Evolutionary conservation across 1,284 basidiomycete species (phyloP), one percentile per base, ranked within the genome.

Genomic region (Pisolithus thermaeus): DNA sequence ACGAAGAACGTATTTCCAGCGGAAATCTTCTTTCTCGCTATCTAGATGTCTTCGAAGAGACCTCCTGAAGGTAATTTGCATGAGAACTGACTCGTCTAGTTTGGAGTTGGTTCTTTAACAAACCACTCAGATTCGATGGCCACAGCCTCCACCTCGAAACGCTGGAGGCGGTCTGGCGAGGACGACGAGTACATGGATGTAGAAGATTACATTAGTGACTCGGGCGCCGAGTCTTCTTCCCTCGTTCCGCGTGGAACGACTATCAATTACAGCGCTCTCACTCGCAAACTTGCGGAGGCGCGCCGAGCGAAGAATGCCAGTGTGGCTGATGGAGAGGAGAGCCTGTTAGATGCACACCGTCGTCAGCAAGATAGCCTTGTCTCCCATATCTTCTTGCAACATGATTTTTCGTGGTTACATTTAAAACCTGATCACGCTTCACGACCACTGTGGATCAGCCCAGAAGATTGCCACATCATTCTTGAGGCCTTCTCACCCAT

Each of bases 401-500:
- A 85, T 58, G 92, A 97, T 67, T 92, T 91, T 60, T 87, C 88
- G 4, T 90, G 82, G 78, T 71, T 94, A 41, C 81, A 87, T 59
- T 73, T 98, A 50, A 97, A 97, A 68, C 73, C 81, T 3, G 95
- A 98, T 72, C 95, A 98, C 66, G 77, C 83, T 20, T 87, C 90
- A 12, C 82, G 95, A 42, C 95, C 95, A 18, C 73, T 97, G 23
- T 98, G 93, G 92, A 96, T 98, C 57, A 90, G 87, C 58, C 95
- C 96, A 36, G 90, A 93, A 59, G 85, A 90, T 61, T 91, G 92
- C 0, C 89, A 94, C 62, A 97, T 97, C 63, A 97, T 97, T 54
- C 80, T 98, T 35, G 95, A 97, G 70, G 92, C 92, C 0, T 98
- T 97, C 67, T 93, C 92, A 27, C 91, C 96, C 1, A 93, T 99